These are phyloP conservation scores for Eucalyptus sp. DNA, from an alignment of 345 rosid species.

Conservation along the genomic window DNA sequence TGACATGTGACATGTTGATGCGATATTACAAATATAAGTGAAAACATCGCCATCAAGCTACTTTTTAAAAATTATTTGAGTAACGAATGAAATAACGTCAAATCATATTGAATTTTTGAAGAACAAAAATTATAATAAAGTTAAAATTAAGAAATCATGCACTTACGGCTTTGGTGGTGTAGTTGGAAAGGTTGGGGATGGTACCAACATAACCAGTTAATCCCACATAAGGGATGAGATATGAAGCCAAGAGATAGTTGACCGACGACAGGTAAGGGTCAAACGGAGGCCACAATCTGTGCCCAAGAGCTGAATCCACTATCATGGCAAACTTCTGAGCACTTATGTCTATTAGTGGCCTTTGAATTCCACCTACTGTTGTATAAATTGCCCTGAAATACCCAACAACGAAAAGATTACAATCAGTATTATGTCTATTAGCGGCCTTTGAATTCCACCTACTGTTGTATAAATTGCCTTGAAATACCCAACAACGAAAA, in stretches of 20 bases:
- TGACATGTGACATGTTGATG: fast-evolving
- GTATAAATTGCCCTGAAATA: slow-evolving; percentile 38
- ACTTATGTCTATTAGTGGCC: slow-evolving; percentile 46
- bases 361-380: slow-evolving; percentile 40
- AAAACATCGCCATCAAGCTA: fast-evolving
- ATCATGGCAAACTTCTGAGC: slow-evolving; percentile 21
- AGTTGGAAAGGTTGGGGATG: slow-evolving; percentile 30
- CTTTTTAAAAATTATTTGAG: not conserved
- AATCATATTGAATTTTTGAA: not conserved
- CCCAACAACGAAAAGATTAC: not conserved
- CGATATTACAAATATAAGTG: not conserved
- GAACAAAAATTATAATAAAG: not conserved
- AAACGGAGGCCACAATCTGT: slow-evolving; percentile 37
- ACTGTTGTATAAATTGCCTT: slow-evolving; percentile 43
- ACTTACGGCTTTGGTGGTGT: slow-evolving; percentile 27
- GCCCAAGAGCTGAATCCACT: slow-evolving; percentile 41
- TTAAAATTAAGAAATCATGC: not conserved
- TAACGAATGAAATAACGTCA: fast-evolving
- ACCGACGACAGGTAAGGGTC: slow-evolving; percentile 40
- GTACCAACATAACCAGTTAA: slow-evolving; percentile 59
- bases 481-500: not conserved
- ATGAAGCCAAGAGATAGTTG: slow-evolving; percentile 48
- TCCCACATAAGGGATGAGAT: slow-evolving; percentile 60
- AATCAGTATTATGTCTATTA: slow-evolving; percentile 13
- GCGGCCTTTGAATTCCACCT: slow-evolving; percentile 53